Percentiles rank a stretch among this genome's conserved stretches.
These are phyloP conservation scores for Hanseniaspora meyeri DNA, from an alignment of 805 yeast species.

Conservation along the genomic window DNA sequence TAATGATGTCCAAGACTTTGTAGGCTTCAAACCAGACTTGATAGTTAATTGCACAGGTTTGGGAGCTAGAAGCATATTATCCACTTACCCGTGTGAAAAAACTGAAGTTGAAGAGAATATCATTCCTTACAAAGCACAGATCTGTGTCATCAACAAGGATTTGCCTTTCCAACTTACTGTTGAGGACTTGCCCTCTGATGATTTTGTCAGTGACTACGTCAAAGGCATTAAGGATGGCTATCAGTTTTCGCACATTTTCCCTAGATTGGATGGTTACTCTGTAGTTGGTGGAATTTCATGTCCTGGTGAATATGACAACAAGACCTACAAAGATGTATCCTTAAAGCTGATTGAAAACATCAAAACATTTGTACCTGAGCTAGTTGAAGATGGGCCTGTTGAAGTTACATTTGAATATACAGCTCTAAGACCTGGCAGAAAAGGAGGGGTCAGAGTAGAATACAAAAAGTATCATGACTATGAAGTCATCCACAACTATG, in stretches of 20 bases:
- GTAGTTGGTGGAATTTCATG: constrained; percentile 46
- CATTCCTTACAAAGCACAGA: constrained; percentile 51
- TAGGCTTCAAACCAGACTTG: constrained; percentile 33
- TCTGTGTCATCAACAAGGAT: constrained; percentile 39
- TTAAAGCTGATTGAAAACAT: constrained; percentile 39
- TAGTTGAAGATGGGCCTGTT: constrained; percentile 13
- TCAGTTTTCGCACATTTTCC: constrained; percentile 49
- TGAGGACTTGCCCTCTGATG: constrained; percentile 19
- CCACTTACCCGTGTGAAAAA: constrained; percentile 34
- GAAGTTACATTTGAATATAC: constrained; percentile 19
- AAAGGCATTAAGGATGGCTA: neutral
- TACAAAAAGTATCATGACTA: constrained; percentile 23
- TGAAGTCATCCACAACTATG: constrained; percentile 48
- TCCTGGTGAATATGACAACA: constrained; percentile 25
- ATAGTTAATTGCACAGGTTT: constrained; percentile 52
- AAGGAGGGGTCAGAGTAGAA: constrained; percentile 47
- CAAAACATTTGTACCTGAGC: constrained; percentile 21
- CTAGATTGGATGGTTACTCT: constrained; percentile 63
- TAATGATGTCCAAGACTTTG: constrained; percentile 14
- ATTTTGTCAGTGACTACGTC: constrained; percentile 12
- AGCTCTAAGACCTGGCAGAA: constrained; percentile 57
- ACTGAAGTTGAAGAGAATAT: constrained; percentile 28
- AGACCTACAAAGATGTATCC: constrained; percentile 35
- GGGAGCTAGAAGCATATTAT: constrained; percentile 27
- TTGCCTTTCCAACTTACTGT: constrained; percentile 28